Percentiles rank a stretch among this genome's conserved stretches.
Conservation (phyloP, 139 green algal genomes). For the Asterochloris erici region DNA sequence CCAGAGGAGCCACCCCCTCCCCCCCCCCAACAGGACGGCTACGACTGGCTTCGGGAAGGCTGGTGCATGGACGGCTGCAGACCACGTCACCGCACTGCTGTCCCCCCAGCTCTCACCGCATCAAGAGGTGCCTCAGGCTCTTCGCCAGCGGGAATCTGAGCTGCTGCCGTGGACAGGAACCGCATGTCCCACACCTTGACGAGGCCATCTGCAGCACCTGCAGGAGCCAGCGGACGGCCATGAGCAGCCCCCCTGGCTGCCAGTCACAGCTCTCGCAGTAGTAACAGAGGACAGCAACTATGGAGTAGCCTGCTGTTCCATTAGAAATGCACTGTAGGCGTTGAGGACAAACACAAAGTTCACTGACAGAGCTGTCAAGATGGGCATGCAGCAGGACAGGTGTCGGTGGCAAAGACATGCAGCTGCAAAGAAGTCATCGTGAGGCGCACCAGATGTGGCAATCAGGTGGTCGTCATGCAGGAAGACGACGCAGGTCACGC, state of each 20-base stretch:
- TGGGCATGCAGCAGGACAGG: background rate
- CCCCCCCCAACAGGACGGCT: too few species aligned
- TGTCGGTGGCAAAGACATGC: background rate
- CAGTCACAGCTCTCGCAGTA: background rate
- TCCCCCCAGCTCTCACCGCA: too few species aligned
- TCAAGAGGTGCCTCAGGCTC: too few species aligned
- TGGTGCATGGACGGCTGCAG: too few species aligned
- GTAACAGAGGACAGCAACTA: background rate
- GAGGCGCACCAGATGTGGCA: conserved; percentile 34
- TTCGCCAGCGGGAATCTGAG: too few species aligned
- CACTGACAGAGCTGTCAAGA: background rate
- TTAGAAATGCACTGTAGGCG: background rate
- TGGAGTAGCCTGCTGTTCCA: background rate
- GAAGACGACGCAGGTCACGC: conserved; percentile 60
- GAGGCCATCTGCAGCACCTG: conserved; percentile 51
- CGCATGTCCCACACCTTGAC: conserved; percentile 76
- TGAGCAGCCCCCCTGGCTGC: background rate
- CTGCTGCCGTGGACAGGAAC: background rate
- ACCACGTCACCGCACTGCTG: too few species aligned
- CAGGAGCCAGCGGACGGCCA: background rate
- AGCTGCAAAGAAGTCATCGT: background rate
- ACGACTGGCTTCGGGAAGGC: too few species aligned
- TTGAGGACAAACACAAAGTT: background rate
- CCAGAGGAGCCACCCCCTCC: too few species aligned
- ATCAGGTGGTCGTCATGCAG: conserved; percentile 46